Evolutionary conservation across 768 basidiomycete genomes (phyloP), one percentile per base, ranked within the genome.

Genomic region (Clitopilus passeckerianus): DNA sequence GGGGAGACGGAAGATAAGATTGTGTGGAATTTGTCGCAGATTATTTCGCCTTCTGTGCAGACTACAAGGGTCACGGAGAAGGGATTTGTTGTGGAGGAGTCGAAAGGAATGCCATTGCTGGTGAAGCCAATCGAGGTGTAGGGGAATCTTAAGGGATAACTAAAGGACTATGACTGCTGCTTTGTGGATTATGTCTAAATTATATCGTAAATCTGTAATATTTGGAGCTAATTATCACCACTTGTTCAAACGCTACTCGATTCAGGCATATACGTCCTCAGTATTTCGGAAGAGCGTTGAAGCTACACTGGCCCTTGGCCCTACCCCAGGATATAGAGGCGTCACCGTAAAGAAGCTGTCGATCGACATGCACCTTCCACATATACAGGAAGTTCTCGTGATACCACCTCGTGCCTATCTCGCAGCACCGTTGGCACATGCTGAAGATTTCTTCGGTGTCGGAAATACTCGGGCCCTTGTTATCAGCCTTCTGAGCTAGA

Each of bases 11-110:
- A 67, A 1, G 74, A 75, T 20, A 70, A 72, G 27, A 73, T 80
- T 34, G 74, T 77, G 12, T 80, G 78, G 78, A 80, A 79, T 59
- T 64, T 79, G 34, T 79, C 78, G 6, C 79, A 80, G 58, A 80
- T 80, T 14, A 79, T 79, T 20, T 76, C 75, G 4, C 77, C 78
- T 0, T 78, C 78, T 30, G 73, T 78, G 18, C 66, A 66, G 54
- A 64, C 58, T 22, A 61, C 58, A 2, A 57, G 24, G 5, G 55
- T 50, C 23, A 57, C 46, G 6, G 53, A 62, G 8, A 55, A 60
- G 15, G 68, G 63, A 6, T 61, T 34, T 5, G 41, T 60, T 22
- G 46, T 50, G 9, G 68, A 70, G 57, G 75, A 76, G 61, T 72
- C 68, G 57, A 75, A 73, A 60, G 77, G 75, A 22, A 59, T 77